A percentile compares a stretch with the other conserved stretches of the same genome.
These are phyloP conservation scores for Wallacemonas sp. DNA, from an alignment of 208 protist species.

Conservation along the genomic window DNA sequence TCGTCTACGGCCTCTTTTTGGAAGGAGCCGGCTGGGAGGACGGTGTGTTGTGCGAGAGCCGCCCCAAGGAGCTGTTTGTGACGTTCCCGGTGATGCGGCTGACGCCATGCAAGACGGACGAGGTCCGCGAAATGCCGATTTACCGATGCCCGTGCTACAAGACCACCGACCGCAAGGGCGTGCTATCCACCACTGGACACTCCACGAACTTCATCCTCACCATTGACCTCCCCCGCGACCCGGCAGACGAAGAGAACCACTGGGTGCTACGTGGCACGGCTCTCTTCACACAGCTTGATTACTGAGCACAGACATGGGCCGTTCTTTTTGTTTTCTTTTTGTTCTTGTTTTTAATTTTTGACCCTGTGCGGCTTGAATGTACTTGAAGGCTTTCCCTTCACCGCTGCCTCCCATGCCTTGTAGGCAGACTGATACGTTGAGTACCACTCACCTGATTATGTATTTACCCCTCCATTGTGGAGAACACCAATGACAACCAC, in stretches of 20 bases:
- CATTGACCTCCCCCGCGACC: conserved; percentile 81
- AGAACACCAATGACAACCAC: no score
- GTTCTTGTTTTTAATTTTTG: conserved; percentile 8
- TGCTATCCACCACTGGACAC: conserved; percentile 97
- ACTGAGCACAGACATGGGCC: conserved; percentile 30
- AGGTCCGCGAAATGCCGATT: conserved; percentile 43
- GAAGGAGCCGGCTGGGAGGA: conserved; percentile 90
- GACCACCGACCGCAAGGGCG: conserved; percentile 92
- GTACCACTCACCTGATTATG: no score
- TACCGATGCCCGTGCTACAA: conserved; percentile 97
- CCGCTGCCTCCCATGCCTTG: not conserved
- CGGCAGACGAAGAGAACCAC: conserved; percentile 72
- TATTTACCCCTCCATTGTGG: no score
- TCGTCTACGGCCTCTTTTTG: conserved; percentile 89
- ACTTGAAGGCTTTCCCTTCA: not conserved
- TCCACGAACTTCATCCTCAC: conserved; percentile 98
- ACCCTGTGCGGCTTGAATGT: no score
- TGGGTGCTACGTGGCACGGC: conserved; percentile 92
- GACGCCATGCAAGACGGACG: conserved; percentile 53
- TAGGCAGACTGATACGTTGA: no score
- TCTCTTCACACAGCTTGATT: conserved; percentile 91
- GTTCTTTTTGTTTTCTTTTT: not conserved
- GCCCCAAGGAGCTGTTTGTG: conserved; percentile 92
- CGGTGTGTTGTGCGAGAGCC: conserved; percentile 81
- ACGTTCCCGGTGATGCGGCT: conserved; percentile 85